A percentile compares a stretch with the other conserved stretches of the same genome.
phyloP scores from a whole-genome alignment of 2,329 filamentous ascomycete species.

The Dactylonectria macrodidyma region DNA sequence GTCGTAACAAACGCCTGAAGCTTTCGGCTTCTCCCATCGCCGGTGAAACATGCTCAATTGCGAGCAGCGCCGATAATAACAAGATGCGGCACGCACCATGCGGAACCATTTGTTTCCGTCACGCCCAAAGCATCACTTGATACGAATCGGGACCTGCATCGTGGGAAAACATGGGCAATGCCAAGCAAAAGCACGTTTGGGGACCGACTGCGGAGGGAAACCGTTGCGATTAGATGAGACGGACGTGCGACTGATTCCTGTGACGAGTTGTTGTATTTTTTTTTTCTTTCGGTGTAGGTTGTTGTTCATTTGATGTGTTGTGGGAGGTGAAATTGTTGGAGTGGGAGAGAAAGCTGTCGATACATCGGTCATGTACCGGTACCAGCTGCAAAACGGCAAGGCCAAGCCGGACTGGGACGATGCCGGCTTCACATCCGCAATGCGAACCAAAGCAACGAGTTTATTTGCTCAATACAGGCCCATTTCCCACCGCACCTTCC shows the following conservation, averaged over 20 bases:
- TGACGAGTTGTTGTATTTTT: neutral
- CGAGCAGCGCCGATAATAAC: neutral
- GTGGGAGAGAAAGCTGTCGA: neutral
- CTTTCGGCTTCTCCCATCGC: neutral
- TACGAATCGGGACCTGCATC: neutral
- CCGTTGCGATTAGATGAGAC: constrained; percentile 13
- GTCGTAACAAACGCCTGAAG: neutral
- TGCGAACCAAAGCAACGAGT: constrained; percentile 20
- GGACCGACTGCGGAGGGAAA: neutral
- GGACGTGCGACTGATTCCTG: constrained; percentile 2
- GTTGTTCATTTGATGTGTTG: neutral
- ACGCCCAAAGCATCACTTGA: constrained; percentile 1
- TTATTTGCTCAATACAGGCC: constrained; percentile 10
- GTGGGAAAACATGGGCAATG: neutral
- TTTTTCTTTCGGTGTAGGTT: neutral
- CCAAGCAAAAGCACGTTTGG: neutral
- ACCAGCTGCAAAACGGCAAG: neutral
- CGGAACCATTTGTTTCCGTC: neutral
- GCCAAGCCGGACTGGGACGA: constrained; percentile 23
- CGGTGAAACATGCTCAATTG: neutral
- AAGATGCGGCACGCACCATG: neutral
- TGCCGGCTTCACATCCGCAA: constrained; percentile 15
- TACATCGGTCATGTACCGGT: constrained; percentile 25
- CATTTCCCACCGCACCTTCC: neutral
- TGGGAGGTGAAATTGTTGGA: neutral